Evolutionary conservation across 2,329 filamentous ascomycete species (phyloP).

Genomic region (Trichophyton benhamiae): DNA sequence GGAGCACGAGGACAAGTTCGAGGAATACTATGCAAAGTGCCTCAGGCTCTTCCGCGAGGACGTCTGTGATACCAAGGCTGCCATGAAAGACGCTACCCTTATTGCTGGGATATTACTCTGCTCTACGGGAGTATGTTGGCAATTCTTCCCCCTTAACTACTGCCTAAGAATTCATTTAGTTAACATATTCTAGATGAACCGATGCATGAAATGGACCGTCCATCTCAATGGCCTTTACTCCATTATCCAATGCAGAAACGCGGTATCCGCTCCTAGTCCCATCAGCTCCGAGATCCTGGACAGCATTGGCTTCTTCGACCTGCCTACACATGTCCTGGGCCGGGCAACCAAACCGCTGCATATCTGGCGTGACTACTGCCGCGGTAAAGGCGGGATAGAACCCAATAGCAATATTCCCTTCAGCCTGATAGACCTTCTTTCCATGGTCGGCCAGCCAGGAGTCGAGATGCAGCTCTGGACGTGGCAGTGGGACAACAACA

Average conservation of each 20-base stretch:
- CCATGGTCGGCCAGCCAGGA: slow-evolving; percentile 8
- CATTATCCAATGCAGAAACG: slow-evolving; percentile 7
- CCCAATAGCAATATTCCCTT: slow-evolving; percentile 10
- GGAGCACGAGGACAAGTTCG: slow-evolving; percentile 9
- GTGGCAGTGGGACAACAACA: slow-evolving; percentile 4
- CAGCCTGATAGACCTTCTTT: slow-evolving; percentile 10
- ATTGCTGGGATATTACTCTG: slow-evolving; percentile 10
- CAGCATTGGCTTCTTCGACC: slow-evolving; percentile 11
- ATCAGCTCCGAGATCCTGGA: slow-evolving; percentile 8
- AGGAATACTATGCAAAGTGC: slow-evolving; percentile 8
- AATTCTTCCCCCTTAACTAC: background rate
- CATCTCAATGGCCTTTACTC: slow-evolving; percentile 11
- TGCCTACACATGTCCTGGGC: slow-evolving; percentile 11
- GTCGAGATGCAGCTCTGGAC: slow-evolving; percentile 9
- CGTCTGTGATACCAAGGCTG: slow-evolving; percentile 6
- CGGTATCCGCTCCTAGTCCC: background rate
- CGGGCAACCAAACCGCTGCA: slow-evolving; percentile 8
- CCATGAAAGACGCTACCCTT: slow-evolving; percentile 8
- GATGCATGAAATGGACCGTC: slow-evolving; percentile 11
- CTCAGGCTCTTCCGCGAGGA: slow-evolving; percentile 9
- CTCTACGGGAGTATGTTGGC: slow-evolving; percentile 7
- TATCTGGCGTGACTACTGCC: slow-evolving; percentile 13
- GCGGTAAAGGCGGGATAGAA: slow-evolving; percentile 10
- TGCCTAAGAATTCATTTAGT: no score
- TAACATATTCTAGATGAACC: slow-evolving; percentile 8